A percentile compares a stretch with the other conserved stretches of the same genome.
These are phyloP conservation scores for Cryoendolithus antarcticus DNA, from an alignment of 2,329 filamentous ascomycete genomes.

Conservation along the genomic window DNA sequence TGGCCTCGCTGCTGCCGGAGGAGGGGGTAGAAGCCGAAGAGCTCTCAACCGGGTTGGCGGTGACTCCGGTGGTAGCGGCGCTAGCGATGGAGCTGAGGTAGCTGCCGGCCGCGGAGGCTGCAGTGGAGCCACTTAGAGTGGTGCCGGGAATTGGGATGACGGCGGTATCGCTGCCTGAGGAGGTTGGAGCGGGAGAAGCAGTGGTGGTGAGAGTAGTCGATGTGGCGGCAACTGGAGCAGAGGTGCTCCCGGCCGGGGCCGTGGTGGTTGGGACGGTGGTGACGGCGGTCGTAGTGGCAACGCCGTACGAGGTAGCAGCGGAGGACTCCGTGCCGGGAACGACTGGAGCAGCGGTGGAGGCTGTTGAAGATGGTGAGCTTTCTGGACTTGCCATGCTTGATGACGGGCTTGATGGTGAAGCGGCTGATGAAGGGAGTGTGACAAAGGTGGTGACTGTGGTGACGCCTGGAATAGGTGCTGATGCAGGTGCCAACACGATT, in stretches of 20 bases:
- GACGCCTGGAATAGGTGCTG: not conserved
- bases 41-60: conserved; percentile 2
- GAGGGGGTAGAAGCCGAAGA: conserved; percentile 1
- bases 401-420: conserved; percentile 1
- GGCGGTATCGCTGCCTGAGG: conserved; percentile 1
- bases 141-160: conserved; percentile 4
- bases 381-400: conserved; percentile 1
- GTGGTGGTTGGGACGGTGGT: conserved; percentile 3
- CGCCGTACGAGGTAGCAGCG: conserved; percentile 5
- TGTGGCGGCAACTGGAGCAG: conserved; percentile 6
- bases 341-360: conserved; percentile 2
- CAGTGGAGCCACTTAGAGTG: conserved; percentile 1
- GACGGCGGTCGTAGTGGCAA: conserved; percentile 6
- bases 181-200: conserved; percentile 7
- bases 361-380: conserved; percentile 5
- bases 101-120: conserved; percentile 4
- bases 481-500: not conserved
- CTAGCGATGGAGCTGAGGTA: conserved; percentile 5
- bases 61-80: conserved; percentile 1
- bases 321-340: conserved; percentile 2
- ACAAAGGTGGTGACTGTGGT: conserved; percentile 4
- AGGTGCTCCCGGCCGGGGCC: conserved; percentile 3
- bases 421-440: not conserved
- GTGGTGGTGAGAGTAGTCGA: conserved; percentile 9
- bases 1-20: conserved; percentile 6